Evolutionary conservation across 108 stramenopile species (phyloP).

Genomic region (Aureococcus anophagefferens): DNA sequence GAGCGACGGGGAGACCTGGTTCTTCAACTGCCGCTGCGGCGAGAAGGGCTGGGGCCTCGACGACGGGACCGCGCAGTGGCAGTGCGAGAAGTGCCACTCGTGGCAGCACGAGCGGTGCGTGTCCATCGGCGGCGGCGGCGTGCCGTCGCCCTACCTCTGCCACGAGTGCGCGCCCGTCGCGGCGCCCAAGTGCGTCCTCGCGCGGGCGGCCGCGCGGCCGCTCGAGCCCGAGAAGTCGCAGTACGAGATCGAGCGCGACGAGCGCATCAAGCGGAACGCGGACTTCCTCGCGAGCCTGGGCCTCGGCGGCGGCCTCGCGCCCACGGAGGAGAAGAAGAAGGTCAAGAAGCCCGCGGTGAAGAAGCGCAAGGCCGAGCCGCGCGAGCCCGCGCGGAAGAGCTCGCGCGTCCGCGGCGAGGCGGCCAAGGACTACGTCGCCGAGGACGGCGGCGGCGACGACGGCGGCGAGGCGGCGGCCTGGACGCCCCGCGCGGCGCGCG

Average conservation of each 20-base stretch:
- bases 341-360: background rate
- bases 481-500: background rate
- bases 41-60: too few relatives aligned
- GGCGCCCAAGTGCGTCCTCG: too few relatives aligned
- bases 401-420: background rate
- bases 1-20: too few relatives aligned
- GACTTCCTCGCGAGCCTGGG: background rate
- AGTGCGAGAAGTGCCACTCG: too few relatives aligned
- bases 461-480: background rate
- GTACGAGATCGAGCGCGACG: background rate
- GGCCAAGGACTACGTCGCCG: background rate
- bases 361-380: background rate
- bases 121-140: too few relatives aligned
- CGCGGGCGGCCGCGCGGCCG: too few relatives aligned
- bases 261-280: background rate
- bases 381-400: background rate
- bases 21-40: too few relatives aligned
- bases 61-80: too few relatives aligned
- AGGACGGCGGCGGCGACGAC: background rate
- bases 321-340: too few relatives aligned
- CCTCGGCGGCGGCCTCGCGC: background rate
- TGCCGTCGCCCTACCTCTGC: too few relatives aligned
- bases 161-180: too few relatives aligned
- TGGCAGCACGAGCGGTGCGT: too few relatives aligned
- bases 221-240: background rate